Evolutionary conservation across 1,284 basidiomycete species (phyloP).

Genomic region (Trichosporon faecale): DNA sequence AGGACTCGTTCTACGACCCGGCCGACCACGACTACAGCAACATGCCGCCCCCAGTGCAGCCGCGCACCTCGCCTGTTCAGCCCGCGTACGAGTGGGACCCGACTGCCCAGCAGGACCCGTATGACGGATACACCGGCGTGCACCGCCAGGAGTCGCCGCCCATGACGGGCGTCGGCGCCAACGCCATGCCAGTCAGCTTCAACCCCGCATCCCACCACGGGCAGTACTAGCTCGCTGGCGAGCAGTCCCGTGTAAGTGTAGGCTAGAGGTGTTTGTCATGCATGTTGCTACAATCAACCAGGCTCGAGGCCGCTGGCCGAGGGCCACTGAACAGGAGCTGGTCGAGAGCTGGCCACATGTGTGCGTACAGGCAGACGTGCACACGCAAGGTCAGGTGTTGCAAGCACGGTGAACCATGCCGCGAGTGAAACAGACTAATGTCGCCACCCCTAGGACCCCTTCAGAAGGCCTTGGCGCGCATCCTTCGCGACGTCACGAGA

Average conservation of each 20-base stretch:
- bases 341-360: too few species aligned
- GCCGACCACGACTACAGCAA: slow-evolving; percentile 37
- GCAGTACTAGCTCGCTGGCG: slow-evolving; percentile 17
- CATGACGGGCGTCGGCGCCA: slow-evolving; percentile 17
- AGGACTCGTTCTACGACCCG: slow-evolving; percentile 23
- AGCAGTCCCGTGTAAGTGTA: background rate
- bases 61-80: slow-evolving; percentile 25
- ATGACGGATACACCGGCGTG: slow-evolving; percentile 19
- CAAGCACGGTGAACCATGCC: too few species aligned
- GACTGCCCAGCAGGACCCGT: slow-evolving; percentile 14
- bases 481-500: too few species aligned
- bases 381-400: too few species aligned
- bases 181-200: slow-evolving; percentile 10
- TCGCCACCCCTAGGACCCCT: too few species aligned
- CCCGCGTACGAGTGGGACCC: slow-evolving; percentile 24
- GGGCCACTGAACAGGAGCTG: too few species aligned
- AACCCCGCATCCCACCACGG: slow-evolving; percentile 10
- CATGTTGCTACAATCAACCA: slow-evolving; percentile 1
- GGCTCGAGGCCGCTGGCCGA: background rate
- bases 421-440: too few species aligned
- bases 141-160: slow-evolving; percentile 29
- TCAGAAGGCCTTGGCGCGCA: too few species aligned
- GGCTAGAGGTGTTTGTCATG: slow-evolving; percentile 13
- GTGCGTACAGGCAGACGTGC: too few species aligned
- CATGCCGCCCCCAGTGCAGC: slow-evolving; percentile 35